These are phyloP conservation scores for Mycena indigotica DNA, from an alignment of 768 basidiomycete genomes.

Conservation along the genomic window DNA sequence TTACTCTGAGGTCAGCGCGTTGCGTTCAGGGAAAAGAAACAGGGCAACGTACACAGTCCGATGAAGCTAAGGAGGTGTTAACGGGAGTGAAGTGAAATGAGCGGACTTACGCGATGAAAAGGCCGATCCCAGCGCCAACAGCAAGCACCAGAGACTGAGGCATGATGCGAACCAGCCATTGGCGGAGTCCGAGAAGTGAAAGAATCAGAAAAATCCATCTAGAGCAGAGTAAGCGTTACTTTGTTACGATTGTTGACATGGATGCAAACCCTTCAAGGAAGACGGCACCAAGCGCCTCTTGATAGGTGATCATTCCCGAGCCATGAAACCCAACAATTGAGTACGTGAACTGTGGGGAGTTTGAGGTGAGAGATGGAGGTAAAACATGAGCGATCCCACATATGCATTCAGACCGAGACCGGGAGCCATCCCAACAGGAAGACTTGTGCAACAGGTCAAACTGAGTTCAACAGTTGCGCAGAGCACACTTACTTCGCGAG, in stretches of 20 bases:
- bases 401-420: slow-evolving; percentile 85
- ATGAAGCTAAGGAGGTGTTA: slow-evolving; percentile 55
- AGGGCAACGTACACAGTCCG: slow-evolving; percentile 56
- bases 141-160: slow-evolving; percentile 84
- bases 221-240: slow-evolving; percentile 2
- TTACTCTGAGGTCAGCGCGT: slow-evolving; percentile 28
- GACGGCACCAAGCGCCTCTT: slow-evolving; percentile 81
- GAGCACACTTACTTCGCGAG: slow-evolving; percentile 55
- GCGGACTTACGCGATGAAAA: slow-evolving; percentile 78
- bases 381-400: slow-evolving; percentile 43
- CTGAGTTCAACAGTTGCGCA: neutral
- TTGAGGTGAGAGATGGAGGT: neutral
- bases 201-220: slow-evolving; percentile 84
- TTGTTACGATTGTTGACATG: neutral
- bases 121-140: slow-evolving; percentile 83
- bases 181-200: slow-evolving; percentile 80
- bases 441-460: slow-evolving; percentile 14
- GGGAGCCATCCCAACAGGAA: slow-evolving; percentile 89
- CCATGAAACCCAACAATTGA: slow-evolving; percentile 28
- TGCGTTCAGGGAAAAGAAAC: neutral
- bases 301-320: slow-evolving; percentile 68
- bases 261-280: slow-evolving; percentile 80
- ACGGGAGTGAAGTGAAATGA: slow-evolving; percentile 5
- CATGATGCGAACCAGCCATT: slow-evolving; percentile 89
- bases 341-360: neutral